phyloP scores from a whole-genome alignment of 768 basidiomycete species.

The Tephrocybe rancida region DNA sequence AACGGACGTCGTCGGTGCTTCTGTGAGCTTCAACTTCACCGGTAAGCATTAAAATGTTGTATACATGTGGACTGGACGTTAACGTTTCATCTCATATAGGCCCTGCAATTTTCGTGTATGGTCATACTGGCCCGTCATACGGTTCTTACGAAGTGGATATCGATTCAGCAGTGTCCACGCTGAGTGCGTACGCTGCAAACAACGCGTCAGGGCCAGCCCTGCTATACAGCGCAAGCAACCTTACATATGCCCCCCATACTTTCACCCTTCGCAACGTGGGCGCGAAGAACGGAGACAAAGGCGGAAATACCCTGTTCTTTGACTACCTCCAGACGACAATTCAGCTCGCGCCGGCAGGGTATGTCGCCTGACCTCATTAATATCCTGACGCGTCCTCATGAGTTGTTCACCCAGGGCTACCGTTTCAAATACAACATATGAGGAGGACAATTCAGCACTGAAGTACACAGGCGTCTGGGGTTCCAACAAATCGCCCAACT shows the following conservation, averaged over 20 bases:
- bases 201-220: constrained; percentile 34
- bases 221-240: constrained; percentile 33
- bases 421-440: constrained; percentile 39
- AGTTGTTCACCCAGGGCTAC: constrained; percentile 33
- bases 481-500: constrained; percentile 42
- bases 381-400: background rate
- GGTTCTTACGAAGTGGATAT: constrained; percentile 45
- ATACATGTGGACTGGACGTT: background rate
- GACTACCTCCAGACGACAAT: constrained; percentile 44
- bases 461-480: constrained; percentile 43
- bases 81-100: constrained; percentile 24
- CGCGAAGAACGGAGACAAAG: constrained; percentile 32
- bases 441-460: constrained; percentile 41
- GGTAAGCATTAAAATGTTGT: constrained; percentile 26
- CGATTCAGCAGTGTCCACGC: constrained; percentile 28
- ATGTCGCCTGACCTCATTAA: constrained; percentile 9
- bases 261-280: constrained; percentile 45
- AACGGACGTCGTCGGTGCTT: constrained; percentile 37
- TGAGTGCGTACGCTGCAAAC: constrained; percentile 33
- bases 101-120: constrained; percentile 45
- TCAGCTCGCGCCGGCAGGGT: constrained; percentile 48
- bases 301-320: constrained; percentile 39
- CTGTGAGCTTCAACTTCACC: constrained; percentile 43
- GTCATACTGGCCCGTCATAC: constrained; percentile 40
- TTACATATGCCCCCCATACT: constrained; percentile 40